Evolutionary conservation across 805 yeast species (phyloP).

Genomic region (Wickerhamiella galacta): DNA sequence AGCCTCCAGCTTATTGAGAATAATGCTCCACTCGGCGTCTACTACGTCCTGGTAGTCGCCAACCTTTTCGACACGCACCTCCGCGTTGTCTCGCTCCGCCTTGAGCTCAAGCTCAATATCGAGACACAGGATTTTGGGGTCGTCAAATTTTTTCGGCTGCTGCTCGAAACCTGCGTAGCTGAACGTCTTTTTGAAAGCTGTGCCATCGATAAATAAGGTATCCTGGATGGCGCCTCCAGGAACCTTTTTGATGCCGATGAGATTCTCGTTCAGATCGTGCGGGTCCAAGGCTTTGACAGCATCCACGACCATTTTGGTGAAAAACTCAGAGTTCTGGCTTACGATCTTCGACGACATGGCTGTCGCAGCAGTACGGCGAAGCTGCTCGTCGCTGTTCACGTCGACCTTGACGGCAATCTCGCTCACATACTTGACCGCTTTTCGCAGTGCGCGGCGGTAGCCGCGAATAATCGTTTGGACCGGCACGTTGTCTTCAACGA

Average conservation of each 20-base stretch:
- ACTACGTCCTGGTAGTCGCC: conserved; percentile 89
- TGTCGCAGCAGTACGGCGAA: conserved; percentile 85
- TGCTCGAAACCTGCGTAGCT: conserved; percentile 98
- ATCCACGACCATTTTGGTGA: conserved; percentile 92
- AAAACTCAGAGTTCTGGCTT: conserved; percentile 70
- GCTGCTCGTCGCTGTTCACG: conserved; percentile 33
- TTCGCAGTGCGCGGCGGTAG: conserved; percentile 59
- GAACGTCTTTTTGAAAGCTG: conserved; percentile 92
- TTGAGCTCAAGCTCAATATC: conserved; percentile 91
- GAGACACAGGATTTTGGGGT: conserved; percentile 70
- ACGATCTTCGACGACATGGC: conserved; percentile 95
- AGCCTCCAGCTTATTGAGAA: conserved; percentile 67
- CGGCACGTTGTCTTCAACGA: conserved; percentile 92
- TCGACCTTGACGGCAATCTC: conserved; percentile 64
- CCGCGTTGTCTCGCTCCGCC: conserved; percentile 98
- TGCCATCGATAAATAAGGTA: conserved; percentile 76
- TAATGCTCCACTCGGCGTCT: conserved; percentile 98
- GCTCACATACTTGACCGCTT: conserved; percentile 55
- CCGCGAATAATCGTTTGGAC: conserved; percentile 82
- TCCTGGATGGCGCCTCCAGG: conserved; percentile 97
- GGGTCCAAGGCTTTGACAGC: conserved; percentile 80
- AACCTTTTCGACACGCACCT: conserved; percentile 88
- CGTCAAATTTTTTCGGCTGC: conserved; percentile 71
- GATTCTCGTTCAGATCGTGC: conserved; percentile 67
- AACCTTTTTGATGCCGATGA: conserved; percentile 88